These are phyloP conservation scores for Plasmodium cynomolgi DNA, from an alignment of 169 alveolate species.

Conservation along the genomic window DNA sequence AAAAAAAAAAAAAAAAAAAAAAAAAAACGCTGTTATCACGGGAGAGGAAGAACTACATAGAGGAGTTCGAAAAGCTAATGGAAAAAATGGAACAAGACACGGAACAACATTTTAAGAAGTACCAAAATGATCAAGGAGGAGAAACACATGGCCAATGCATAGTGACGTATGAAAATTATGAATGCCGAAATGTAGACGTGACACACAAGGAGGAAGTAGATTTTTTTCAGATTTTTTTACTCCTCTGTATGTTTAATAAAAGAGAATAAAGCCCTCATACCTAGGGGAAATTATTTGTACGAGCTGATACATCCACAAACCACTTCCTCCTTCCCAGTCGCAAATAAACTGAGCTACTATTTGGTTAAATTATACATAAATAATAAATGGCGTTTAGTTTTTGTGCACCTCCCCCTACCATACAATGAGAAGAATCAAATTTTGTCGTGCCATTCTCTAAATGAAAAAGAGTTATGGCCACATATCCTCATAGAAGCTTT, in stretches of 20 bases:
- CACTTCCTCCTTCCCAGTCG: conserved; percentile 29
- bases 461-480: conserved; percentile 38
- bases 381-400: conserved; percentile 68
- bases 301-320: conserved; percentile 73
- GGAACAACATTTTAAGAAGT: not conserved
- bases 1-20: too few relatives aligned
- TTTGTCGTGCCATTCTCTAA: conserved; percentile 20
- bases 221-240: conserved; percentile 45
- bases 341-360: conserved; percentile 48
- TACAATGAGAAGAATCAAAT: conserved; percentile 13
- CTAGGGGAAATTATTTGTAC: conserved; percentile 54
- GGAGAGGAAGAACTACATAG: not conserved
- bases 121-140: conserved; percentile 12
- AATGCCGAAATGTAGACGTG: conserved; percentile 39
- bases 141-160: not conserved
- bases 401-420: conserved; percentile 26
- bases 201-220: not conserved
- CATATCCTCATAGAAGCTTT: conserved; percentile 49
- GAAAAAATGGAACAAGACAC: not conserved
- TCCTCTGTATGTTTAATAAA: conserved; percentile 47
- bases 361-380: conserved; percentile 59
- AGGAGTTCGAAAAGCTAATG: conserved; percentile 10
- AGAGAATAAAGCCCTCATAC: conserved; percentile 56
- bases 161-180: conserved; percentile 44
- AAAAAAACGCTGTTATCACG: not conserved